phyloP scores from a whole-genome alignment of 176 grass and related monocot species.

The Chloris gayana region DNA sequence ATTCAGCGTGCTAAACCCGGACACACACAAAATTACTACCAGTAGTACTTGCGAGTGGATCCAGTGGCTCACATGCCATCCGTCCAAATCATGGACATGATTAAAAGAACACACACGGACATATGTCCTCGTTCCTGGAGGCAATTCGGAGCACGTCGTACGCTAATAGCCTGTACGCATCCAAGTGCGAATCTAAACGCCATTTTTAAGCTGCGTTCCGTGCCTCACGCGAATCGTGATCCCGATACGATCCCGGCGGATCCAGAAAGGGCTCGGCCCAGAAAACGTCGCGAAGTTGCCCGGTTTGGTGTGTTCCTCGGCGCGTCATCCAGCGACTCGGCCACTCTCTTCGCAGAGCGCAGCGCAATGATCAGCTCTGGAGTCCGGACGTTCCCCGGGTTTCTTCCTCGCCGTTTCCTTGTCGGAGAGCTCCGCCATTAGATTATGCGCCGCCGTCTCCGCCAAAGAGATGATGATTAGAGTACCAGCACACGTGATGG shows the following conservation, averaged over 20 bases:
- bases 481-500: slow-evolving; percentile 19
- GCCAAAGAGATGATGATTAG: not conserved
- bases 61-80: not conserved
- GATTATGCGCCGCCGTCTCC: slow-evolving; percentile 10
- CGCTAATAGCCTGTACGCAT: not conserved
- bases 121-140: not conserved
- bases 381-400: not conserved
- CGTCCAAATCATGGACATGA: not conserved
- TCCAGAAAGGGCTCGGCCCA: not conserved
- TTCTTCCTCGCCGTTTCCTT: slow-evolving; percentile 41
- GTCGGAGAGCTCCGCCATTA: not conserved
- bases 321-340: slow-evolving; percentile 25
- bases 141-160: not conserved
- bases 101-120: not conserved
- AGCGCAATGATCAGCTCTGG: slow-evolving; percentile 19
- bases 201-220: not conserved
- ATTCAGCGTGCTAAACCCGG: not conserved
- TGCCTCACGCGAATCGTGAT: slow-evolving; percentile 4
- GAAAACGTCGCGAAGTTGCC: slow-evolving; percentile 53
- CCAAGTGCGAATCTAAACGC: not conserved
- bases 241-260: not conserved
- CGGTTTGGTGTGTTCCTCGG: not conserved
- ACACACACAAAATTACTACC: not conserved
- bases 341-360: not conserved
- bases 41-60: too few species aligned